These are phyloP conservation scores for Corylus americana DNA, from an alignment of 306 rosid genomes.

Conservation along the genomic window DNA sequence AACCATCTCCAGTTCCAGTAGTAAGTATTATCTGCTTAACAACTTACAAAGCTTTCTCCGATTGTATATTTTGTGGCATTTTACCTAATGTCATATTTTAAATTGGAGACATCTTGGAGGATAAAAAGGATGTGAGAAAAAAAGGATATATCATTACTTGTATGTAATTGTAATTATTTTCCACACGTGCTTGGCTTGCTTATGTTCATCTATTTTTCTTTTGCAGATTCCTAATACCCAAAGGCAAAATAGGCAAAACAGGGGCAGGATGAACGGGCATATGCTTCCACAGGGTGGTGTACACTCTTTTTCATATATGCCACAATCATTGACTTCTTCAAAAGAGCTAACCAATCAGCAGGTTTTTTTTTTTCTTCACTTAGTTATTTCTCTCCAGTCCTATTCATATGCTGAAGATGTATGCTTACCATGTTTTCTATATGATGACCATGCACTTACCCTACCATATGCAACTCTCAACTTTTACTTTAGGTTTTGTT, in stretches of 20 bases:
- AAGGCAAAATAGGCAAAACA: conserved; percentile 66
- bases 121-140: neutral
- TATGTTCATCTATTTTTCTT: conserved; percentile 12
- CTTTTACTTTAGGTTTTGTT: neutral
- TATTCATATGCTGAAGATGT: conserved; percentile 14
- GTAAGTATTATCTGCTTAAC: conserved; percentile 46
- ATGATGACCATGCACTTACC: conserved; percentile 10
- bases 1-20: conserved; percentile 48
- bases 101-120: conserved; percentile 6
- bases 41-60: neutral
- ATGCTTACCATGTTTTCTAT: neutral
- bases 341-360: conserved; percentile 63
- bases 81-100: neutral
- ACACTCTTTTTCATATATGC: conserved; percentile 36
- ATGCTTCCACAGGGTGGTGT: conserved; percentile 49
- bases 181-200: conserved; percentile 11
- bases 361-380: conserved; percentile 38
- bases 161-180: neutral
- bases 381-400: neutral
- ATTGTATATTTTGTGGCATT: neutral
- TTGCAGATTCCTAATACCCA: conserved; percentile 58
- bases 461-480: neutral
- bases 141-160: neutral
- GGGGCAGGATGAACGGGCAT: conserved; percentile 72
- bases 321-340: conserved; percentile 39